These are phyloP conservation scores for Margaritispora aquatica DNA, from an alignment of 495 filamentous ascomycete genomes.

Conservation along the genomic window DNA sequence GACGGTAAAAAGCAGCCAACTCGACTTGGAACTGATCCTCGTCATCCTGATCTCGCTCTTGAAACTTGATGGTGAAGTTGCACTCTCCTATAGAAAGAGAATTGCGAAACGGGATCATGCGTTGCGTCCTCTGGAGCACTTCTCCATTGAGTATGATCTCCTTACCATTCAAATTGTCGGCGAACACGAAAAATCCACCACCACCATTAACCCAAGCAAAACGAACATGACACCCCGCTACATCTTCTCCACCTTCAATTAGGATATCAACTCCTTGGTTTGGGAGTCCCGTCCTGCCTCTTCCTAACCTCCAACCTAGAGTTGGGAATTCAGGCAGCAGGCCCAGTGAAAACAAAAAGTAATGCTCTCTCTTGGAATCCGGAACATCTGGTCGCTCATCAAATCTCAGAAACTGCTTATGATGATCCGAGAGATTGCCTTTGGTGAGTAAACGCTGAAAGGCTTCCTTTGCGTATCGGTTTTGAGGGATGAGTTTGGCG, in stretches of 20 bases:
- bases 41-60: not conserved
- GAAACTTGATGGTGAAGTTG: conserved; percentile 16
- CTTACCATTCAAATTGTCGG: conserved; percentile 7
- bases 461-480: conserved; percentile 2
- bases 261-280: conserved; percentile 11
- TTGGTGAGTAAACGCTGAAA: not conserved
- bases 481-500: not conserved
- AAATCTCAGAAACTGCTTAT: conserved; percentile 1
- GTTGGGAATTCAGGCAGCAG: conserved; percentile 3
- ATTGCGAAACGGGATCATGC: conserved; percentile 14
- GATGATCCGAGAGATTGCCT: not conserved
- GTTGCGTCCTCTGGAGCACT: conserved; percentile 2
- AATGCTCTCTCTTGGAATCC: not conserved
- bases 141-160: conserved; percentile 17
- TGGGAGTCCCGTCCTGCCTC: not conserved
- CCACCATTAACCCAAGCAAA: conserved; percentile 10
- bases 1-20: conserved; percentile 8
- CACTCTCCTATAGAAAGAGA: conserved; percentile 12
- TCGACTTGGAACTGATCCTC: conserved; percentile 19
- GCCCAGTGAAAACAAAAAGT: conserved; percentile 7
- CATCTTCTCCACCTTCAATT: conserved; percentile 1
- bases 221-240: conserved; percentile 5
- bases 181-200: conserved; percentile 17
- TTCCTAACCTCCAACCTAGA: conserved; percentile 12
- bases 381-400: not conserved